A percentile compares a stretch with the other conserved stretches of the same genome.
phyloP scores from a whole-genome alignment of 169 alveolate genomes.

The Babesia bigemina region DNA sequence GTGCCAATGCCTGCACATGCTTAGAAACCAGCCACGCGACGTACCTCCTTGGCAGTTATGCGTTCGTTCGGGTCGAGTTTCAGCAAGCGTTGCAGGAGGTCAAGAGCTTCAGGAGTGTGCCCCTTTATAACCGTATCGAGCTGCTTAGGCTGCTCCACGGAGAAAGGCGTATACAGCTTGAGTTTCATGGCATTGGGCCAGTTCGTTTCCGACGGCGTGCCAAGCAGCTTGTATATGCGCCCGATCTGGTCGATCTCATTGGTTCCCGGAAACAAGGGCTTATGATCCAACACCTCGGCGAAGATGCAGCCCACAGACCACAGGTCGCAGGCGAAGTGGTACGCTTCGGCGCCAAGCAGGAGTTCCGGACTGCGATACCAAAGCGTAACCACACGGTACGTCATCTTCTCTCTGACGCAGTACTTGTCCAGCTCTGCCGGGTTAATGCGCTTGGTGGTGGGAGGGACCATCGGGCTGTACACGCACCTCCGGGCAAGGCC shows the following conservation, averaged over 20 bases:
- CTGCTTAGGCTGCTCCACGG: constrained; percentile 64
- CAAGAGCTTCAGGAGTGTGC: constrained; percentile 45
- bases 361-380: constrained; percentile 97
- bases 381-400: constrained; percentile 88
- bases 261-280: constrained; percentile 89
- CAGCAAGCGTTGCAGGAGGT: constrained; percentile 68
- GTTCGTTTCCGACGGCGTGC: constrained; percentile 81
- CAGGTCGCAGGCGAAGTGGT: constrained; percentile 90
- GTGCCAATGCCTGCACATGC: constrained; percentile 73
- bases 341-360: constrained; percentile 87
- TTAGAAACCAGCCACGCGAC: background rate
- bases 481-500: constrained; percentile 81
- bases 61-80: constrained; percentile 81
- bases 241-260: constrained; percentile 85
- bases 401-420: constrained; percentile 78
- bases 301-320: constrained; percentile 94
- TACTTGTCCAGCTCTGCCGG: constrained; percentile 59
- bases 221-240: constrained; percentile 80
- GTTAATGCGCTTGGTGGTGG: constrained; percentile 51
- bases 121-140: constrained; percentile 50
- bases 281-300: constrained; percentile 88
- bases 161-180: constrained; percentile 71
- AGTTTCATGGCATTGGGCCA: constrained; percentile 90
- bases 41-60: constrained; percentile 77
- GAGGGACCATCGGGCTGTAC: constrained; percentile 47